A percentile compares a stretch with the other conserved stretches of the same genome.
Evolutionary conservation across 345 rosid species (phyloP).

Genomic region (Geranium brycei): DNA sequence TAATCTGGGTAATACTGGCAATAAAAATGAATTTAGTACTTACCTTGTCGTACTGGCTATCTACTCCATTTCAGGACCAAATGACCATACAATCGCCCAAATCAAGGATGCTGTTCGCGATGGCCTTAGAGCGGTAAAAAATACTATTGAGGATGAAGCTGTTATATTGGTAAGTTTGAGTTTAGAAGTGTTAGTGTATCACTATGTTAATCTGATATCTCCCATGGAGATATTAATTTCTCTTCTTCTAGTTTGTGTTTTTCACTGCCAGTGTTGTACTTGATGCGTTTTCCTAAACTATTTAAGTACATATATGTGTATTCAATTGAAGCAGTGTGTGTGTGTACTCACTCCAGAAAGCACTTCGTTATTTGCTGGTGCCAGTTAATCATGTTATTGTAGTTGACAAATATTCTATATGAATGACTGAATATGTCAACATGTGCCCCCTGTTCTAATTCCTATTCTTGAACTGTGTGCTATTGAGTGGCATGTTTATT

Average conservation of each 20-base stretch:
- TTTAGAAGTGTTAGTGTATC: not conserved
- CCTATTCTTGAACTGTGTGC: too few species aligned
- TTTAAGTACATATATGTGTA: not conserved
- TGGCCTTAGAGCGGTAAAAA: conserved; percentile 92
- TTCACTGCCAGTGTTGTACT: not conserved
- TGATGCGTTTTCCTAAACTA: too few species aligned
- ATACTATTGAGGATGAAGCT: conserved; percentile 87
- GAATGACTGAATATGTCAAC: too few species aligned
- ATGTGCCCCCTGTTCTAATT: too few species aligned
- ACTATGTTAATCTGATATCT: not conserved
- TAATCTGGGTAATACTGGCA: too few species aligned
- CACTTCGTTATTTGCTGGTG: not conserved
- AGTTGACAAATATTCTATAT: too few species aligned
- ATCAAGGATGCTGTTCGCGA: conserved; percentile 96
- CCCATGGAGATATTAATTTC: not conserved
- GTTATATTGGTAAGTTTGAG: conserved; percentile 56
- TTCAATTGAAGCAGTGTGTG: not conserved
- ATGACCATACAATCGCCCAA: conserved; percentile 96
- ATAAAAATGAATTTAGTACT: not conserved
- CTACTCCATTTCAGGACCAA: conserved; percentile 52
- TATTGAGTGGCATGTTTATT: too few species aligned
- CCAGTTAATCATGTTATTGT: not conserved
- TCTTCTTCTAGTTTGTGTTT: not conserved
- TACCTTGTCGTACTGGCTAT: not conserved
- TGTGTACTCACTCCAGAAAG: not conserved